A percentile compares a stretch with the other conserved stretches of the same genome.
Conservation (phyloP, 805 yeast species). For the Sugiyamaella qingdaonensis region DNA sequence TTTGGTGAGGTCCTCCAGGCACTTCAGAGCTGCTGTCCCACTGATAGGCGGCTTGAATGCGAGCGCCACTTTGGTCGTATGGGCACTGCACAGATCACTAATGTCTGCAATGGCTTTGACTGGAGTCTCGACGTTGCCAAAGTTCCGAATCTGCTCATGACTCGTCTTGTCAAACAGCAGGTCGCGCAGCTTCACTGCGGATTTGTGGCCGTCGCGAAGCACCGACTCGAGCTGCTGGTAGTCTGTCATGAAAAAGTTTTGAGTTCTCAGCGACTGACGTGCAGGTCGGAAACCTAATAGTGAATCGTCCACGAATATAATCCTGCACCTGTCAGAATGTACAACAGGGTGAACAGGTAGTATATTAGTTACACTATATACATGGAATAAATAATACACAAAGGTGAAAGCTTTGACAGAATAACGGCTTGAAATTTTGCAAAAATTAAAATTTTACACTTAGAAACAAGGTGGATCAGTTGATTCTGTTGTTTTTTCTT, state of each 20-base stretch:
- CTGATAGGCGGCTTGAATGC: constrained; percentile 59
- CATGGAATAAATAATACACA: no score
- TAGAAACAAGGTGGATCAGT: no score
- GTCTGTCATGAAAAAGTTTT: background rate
- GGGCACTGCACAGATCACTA: constrained; percentile 60
- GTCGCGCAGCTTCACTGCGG: background rate
- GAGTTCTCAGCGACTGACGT: no score
- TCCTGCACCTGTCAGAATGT: no score
- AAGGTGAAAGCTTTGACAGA: no score
- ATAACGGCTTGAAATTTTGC: no score
- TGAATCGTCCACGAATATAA: no score
- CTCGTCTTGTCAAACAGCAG: background rate
- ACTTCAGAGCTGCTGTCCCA: constrained; percentile 45
- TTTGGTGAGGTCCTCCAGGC: constrained; percentile 38
- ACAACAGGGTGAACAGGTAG: no score
- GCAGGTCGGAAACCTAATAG: no score
- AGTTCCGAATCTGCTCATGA: background rate
- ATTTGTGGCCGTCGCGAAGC: background rate
- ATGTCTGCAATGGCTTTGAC: constrained; percentile 57
- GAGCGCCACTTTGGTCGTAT: constrained; percentile 71
- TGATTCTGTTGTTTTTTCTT: no score
- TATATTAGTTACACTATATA: no score
- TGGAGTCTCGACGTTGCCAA: constrained; percentile 38
- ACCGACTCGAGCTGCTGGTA: background rate
- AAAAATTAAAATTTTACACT: no score